These are phyloP conservation scores for Candida sp. DNA, from an alignment of 1,139 yeast genomes.

Conservation along the genomic window DNA sequence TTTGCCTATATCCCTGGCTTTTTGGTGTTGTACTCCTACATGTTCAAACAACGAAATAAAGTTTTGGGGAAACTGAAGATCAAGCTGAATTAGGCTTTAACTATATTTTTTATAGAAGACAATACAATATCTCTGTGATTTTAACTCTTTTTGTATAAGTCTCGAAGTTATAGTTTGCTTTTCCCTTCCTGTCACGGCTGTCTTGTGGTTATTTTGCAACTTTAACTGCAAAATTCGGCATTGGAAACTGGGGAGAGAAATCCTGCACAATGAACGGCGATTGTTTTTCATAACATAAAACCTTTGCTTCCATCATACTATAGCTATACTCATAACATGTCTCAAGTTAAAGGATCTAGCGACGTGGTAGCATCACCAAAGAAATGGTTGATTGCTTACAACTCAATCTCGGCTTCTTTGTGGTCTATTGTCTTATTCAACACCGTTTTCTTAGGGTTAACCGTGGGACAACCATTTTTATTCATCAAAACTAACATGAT, in stretches of 20 bases:
- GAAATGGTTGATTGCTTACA: constrained; percentile 42
- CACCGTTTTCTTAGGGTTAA: constrained; percentile 30
- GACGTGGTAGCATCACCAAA: constrained; percentile 23
- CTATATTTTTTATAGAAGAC: too few relatives aligned
- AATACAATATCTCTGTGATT: too few relatives aligned
- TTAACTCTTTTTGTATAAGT: too few relatives aligned
- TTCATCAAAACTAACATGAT: constrained; percentile 58
- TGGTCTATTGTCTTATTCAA: constrained; percentile 45
- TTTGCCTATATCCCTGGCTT: constrained; percentile 33
- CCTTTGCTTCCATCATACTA: not conserved
- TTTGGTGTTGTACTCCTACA: constrained; percentile 24
- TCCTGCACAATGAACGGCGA: not conserved
- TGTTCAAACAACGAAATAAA: constrained; percentile 29
- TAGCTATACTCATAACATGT: not conserved
- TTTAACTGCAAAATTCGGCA: not conserved
- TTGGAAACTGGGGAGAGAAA: too few relatives aligned
- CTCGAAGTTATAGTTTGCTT: too few relatives aligned
- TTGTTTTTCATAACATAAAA: not conserved
- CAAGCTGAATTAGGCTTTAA: not conserved
- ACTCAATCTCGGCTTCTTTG: constrained; percentile 41
- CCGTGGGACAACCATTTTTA: constrained; percentile 55
- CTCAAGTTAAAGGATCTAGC: not conserved
- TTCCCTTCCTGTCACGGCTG: too few relatives aligned
- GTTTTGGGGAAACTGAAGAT: constrained; percentile 9
- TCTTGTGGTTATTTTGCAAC: too few relatives aligned